Percentiles rank a stretch among this genome's conserved stretches.
Evolutionary conservation across 2,329 filamentous ascomycete species (phyloP).

Genomic region (Sporothrix mexicana): DNA sequence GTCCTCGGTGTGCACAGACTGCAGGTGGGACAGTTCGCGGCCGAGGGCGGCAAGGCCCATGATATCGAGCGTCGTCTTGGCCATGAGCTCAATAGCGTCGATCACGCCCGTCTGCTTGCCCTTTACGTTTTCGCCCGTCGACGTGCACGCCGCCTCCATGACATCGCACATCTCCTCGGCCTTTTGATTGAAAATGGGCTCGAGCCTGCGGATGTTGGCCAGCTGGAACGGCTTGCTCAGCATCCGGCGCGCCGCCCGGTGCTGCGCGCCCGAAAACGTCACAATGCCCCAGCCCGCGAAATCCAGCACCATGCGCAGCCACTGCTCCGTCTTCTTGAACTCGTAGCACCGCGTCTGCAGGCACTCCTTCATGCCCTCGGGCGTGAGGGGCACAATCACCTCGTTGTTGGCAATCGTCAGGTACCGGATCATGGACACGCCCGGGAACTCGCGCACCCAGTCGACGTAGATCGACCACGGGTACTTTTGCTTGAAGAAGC

Average conservation of each 20-base stretch:
- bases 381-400: slow-evolving; percentile 48
- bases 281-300: slow-evolving; percentile 34
- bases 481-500: slow-evolving; percentile 30
- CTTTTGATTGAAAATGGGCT: slow-evolving; percentile 48
- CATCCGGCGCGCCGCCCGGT: slow-evolving; percentile 36
- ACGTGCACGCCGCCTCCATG: slow-evolving; percentile 40
- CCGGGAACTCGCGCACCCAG: slow-evolving; percentile 35
- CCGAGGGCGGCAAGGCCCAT: slow-evolving; percentile 47
- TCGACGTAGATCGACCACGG: slow-evolving; percentile 34
- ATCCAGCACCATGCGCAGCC: slow-evolving; percentile 45
- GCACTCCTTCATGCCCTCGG: slow-evolving; percentile 47
- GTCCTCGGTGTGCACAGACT: slow-evolving; percentile 11
- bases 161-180: slow-evolving; percentile 42
- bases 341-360: slow-evolving; percentile 48
- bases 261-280: slow-evolving; percentile 29
- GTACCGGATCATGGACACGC: slow-evolving; percentile 48
- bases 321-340: slow-evolving; percentile 41
- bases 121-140: slow-evolving; percentile 39
- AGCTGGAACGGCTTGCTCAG: slow-evolving; percentile 44
- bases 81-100: slow-evolving; percentile 37
- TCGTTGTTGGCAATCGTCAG: slow-evolving; percentile 47
- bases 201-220: slow-evolving; percentile 47
- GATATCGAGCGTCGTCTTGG: slow-evolving; percentile 45
- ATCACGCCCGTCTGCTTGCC: slow-evolving; percentile 31
- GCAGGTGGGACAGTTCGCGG: slow-evolving; percentile 44